Evolutionary conservation across 768 basidiomycete genomes (phyloP).

Genomic region (Hemileccinum impolitum): DNA sequence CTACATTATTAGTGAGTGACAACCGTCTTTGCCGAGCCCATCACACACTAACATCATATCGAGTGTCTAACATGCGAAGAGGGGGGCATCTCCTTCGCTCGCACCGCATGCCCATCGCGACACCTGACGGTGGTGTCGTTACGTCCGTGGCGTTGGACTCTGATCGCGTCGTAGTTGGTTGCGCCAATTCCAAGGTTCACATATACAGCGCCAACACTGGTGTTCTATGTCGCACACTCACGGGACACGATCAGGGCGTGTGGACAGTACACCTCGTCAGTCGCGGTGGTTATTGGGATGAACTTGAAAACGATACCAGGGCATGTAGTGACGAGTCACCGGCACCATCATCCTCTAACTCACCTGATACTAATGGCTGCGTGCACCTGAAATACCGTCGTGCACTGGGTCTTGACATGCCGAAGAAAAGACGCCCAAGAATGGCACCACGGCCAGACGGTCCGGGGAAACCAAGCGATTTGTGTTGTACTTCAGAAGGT

Average conservation of each 20-base stretch:
- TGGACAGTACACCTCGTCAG: conserved; percentile 86
- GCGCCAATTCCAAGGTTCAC: conserved; percentile 82
- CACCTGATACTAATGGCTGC: conserved; percentile 19
- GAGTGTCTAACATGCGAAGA: conserved; percentile 78
- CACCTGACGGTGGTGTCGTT: conserved; percentile 61
- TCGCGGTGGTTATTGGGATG: conserved; percentile 50
- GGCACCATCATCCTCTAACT: not conserved
- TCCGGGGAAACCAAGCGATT: conserved; percentile 43
- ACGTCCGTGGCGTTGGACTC: conserved; percentile 84
- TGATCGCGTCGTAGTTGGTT: conserved; percentile 84
- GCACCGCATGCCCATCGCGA: conserved; percentile 48
- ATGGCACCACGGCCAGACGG: conserved; percentile 6
- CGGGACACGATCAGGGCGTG: conserved; percentile 86
- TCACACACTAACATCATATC: conserved; percentile 2
- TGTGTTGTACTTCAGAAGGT: conserved; percentile 69
- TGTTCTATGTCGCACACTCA: conserved; percentile 68
- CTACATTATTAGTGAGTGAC: conserved; percentile 61
- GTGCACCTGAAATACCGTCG: conserved; percentile 38
- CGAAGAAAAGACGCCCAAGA: conserved; percentile 23
- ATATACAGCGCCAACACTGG: conserved; percentile 82
- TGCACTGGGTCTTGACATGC: conserved; percentile 46
- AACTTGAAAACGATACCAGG: conserved; percentile 8
- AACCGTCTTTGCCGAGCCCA: not conserved
- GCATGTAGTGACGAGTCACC: conserved; percentile 6
- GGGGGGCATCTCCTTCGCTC: conserved; percentile 69